Percentiles rank a stretch among this genome's conserved stretches.
Conservation (phyloP, 805 yeast genomes). For the Saccharomycopsis sp. region DNA sequence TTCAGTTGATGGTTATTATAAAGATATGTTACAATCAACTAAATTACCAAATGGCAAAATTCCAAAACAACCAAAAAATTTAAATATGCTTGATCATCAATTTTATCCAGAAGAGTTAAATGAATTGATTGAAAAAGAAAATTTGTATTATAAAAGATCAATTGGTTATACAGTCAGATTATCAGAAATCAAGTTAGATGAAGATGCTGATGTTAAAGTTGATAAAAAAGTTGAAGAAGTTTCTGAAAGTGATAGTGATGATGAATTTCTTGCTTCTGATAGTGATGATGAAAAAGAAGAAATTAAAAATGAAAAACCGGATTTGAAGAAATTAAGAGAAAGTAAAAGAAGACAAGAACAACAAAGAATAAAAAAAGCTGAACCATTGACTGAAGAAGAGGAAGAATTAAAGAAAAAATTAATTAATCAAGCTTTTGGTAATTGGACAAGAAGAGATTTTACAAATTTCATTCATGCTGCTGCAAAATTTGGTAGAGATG, state of each 20-base stretch:
- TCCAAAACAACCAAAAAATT: slow-evolving; percentile 53
- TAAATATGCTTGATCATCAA: slow-evolving; percentile 63
- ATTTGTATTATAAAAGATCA: slow-evolving; percentile 48
- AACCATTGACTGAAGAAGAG: slow-evolving; percentile 57
- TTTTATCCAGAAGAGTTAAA: slow-evolving; percentile 50
- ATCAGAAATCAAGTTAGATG: slow-evolving; percentile 41
- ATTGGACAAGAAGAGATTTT: slow-evolving; percentile 70
- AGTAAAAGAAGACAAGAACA: slow-evolving; percentile 29
- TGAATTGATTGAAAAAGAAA: slow-evolving; percentile 52
- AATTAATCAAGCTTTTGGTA: slow-evolving; percentile 46
- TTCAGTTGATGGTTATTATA: slow-evolving; percentile 66
- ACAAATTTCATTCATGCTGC: slow-evolving; percentile 59
- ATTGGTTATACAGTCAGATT: slow-evolving; percentile 48
- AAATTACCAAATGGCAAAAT: slow-evolving; percentile 22
- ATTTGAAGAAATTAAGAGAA: slow-evolving; percentile 17
- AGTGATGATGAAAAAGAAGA: slow-evolving; percentile 8
- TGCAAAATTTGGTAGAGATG: slow-evolving; percentile 54
- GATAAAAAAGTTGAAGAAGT: slow-evolving; percentile 19
- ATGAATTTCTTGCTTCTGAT: slow-evolving; percentile 1
- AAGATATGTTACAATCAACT: slow-evolving; percentile 42
- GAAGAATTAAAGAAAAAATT: slow-evolving; percentile 39
- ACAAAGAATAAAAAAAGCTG: slow-evolving; percentile 43
- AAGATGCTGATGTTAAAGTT: slow-evolving; percentile 1
- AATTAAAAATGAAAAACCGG: slow-evolving; percentile 18
- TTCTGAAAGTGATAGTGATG: background rate